Evolutionary conservation across 2,329 filamentous ascomycete genomes (phyloP).

Genomic region (Clonostachys chloroleuca): DNA sequence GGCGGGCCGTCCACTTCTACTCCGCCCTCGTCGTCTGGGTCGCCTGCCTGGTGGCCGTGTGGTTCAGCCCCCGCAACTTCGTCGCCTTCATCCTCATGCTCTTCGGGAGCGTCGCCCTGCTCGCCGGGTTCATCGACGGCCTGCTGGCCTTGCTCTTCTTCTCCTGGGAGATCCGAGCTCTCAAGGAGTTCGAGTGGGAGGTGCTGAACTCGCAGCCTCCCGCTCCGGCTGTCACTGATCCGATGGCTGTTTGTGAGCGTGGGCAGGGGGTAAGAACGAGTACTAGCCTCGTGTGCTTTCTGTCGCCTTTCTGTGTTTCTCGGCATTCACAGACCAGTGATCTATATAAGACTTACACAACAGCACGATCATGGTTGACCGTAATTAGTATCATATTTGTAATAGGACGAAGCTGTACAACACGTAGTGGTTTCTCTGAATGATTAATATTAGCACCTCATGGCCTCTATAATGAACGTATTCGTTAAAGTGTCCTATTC

Average conservation of each 20-base stretch:
- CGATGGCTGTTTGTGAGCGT: slow-evolving; percentile 9
- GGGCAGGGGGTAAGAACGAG: background rate
- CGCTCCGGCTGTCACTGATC: slow-evolving; percentile 18
- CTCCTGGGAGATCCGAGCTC: slow-evolving; percentile 72
- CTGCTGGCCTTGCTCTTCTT: slow-evolving; percentile 86
- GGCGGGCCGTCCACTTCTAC: slow-evolving; percentile 72
- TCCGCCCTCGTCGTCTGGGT: slow-evolving; percentile 62
- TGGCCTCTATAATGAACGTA: too few species aligned
- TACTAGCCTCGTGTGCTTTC: background rate
- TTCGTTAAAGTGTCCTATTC: too few species aligned
- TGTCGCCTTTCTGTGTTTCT: too few species aligned
- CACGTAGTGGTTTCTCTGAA: too few species aligned
- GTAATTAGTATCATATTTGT: too few species aligned
- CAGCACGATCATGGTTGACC: too few species aligned
- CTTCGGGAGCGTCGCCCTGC: slow-evolving; percentile 71
- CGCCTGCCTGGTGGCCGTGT: slow-evolving; percentile 75
- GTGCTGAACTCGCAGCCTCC: slow-evolving; percentile 62
- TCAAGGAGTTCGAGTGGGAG: slow-evolving; percentile 94
- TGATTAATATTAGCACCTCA: too few species aligned
- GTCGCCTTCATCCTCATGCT: slow-evolving; percentile 78
- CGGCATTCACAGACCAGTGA: too few species aligned
- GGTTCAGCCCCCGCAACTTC: slow-evolving; percentile 77
- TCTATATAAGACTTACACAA: too few species aligned
- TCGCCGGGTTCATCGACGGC: slow-evolving; percentile 75
- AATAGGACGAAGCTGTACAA: too few species aligned